A percentile compares a stretch with the other conserved stretches of the same genome.
phyloP scores from a whole-genome alignment of 352 stramenopile species.

The Phytophthora pistaciae region DNA sequence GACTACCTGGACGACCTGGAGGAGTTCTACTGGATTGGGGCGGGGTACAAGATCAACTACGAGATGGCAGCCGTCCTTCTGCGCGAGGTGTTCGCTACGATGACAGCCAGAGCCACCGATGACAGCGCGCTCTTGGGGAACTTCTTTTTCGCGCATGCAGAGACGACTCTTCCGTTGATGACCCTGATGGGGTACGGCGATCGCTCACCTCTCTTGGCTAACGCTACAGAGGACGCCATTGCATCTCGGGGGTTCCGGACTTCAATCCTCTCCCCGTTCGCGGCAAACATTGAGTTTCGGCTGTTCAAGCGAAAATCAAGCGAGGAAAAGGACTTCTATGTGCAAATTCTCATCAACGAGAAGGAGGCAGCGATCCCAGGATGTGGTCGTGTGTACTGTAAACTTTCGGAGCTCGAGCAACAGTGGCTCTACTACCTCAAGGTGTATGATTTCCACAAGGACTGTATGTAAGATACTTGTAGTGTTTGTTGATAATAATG shows the following conservation, averaged over 20 bases:
- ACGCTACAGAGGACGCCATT: slow-evolving; percentile 39
- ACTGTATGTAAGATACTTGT: slow-evolving; percentile 30
- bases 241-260: slow-evolving; percentile 43
- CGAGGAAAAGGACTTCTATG: slow-evolving; percentile 24
- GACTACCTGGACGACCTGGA: slow-evolving; percentile 60
- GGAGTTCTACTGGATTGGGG: slow-evolving; percentile 56
- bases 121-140: slow-evolving; percentile 29
- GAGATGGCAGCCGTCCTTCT: slow-evolving; percentile 57
- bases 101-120: slow-evolving; percentile 18
- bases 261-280: slow-evolving; percentile 55
- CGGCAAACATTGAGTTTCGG: slow-evolving; percentile 60
- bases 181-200: slow-evolving; percentile 56
- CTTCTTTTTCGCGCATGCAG: slow-evolving; percentile 66
- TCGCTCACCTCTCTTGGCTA: slow-evolving; percentile 36
- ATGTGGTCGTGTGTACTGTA: slow-evolving; percentile 34
- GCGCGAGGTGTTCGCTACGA: slow-evolving; percentile 41
- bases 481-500: background rate
- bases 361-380: slow-evolving; percentile 34
- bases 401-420: slow-evolving; percentile 33
- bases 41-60: slow-evolving; percentile 60
- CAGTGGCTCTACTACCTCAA: slow-evolving; percentile 48
- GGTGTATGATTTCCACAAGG: slow-evolving; percentile 39
- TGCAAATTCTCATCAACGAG: slow-evolving; percentile 65
- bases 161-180: slow-evolving; percentile 63
- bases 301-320: slow-evolving; percentile 38